Evolutionary conservation across 352 stramenopile species (phyloP), one percentile per base, ranked within the genome.

Genomic region (Lagenidium giganteum): DNA sequence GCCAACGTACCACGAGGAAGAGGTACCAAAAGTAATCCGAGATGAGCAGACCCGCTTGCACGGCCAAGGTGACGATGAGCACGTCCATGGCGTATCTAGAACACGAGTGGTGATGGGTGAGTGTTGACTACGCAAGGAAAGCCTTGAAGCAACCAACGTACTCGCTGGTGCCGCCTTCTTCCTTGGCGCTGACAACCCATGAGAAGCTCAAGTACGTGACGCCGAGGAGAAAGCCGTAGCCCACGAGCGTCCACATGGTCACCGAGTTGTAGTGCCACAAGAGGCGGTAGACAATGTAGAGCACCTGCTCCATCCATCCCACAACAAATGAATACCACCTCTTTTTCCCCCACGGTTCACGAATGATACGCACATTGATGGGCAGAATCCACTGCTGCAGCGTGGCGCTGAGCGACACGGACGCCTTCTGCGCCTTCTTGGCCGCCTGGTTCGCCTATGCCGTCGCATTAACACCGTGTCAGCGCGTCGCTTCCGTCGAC

Each of bases 1-100:
- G 25, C 12, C 22, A n/a, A 62, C 65, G 36, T 70, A 87, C 70
- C 27, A 74, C 69, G 31, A 95, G 64, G 56, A 82, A 91, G 21
- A 82, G 45, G 47, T 88, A 70, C 83, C 83, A 95, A 45, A 92
- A 95, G 72, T 93, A 95, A 61, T 84, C 79, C 14, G 80, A 91
- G 42, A 93, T 53, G 42, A 90, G 42, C 18, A 87, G 60, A 13
- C 83, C 83, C 0, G 65, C 56, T 35, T 95, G 79, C 45, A 90
- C 81, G 34, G 87, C 74, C 21, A 95, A 62, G 40, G 78, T 91
- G 41, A 95, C 47, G 47, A 93, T 57, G 35, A 95, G 49, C 33
- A 95, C 68, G 52, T 95, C 83, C 76, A 95, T 92, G 12, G 77
- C 81, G 35, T 93, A 59, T 21, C 49, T 57, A 45, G 16, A 47